Evolutionary conservation across 2,329 filamentous ascomycete genomes (phyloP).

Genomic region (Teratosphaeria destructans): DNA sequence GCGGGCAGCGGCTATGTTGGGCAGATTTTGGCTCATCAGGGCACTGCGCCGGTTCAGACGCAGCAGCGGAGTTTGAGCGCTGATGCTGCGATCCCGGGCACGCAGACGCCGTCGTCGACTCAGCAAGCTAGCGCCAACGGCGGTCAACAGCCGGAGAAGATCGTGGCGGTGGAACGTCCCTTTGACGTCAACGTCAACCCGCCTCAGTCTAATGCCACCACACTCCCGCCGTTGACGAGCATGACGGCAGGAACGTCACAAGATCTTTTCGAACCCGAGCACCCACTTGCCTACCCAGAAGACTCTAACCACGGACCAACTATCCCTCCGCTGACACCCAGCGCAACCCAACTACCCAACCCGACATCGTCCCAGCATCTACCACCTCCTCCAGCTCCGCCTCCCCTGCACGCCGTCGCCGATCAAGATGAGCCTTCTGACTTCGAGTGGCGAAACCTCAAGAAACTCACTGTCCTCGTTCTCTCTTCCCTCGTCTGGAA

Average conservation of each 20-base stretch:
- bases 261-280: slow-evolving; percentile 31
- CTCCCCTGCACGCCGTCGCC: not conserved
- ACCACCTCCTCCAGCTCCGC: not conserved
- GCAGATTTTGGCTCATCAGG: not conserved
- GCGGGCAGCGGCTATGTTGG: slow-evolving; percentile 52
- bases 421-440: slow-evolving; percentile 53
- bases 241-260: not conserved
- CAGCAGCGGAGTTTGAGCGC: slow-evolving; percentile 17
- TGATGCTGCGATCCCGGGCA: slow-evolving; percentile 11
- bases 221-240: slow-evolving; percentile 27
- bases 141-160: not conserved
- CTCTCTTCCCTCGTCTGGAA: slow-evolving; percentile 84
- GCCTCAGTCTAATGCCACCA: slow-evolving; percentile 27
- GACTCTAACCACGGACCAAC: slow-evolving; percentile 35
- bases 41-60: not conserved
- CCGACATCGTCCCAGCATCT: not conserved
- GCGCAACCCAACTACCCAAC: slow-evolving; percentile 14
- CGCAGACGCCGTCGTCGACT: not conserved
- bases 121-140: not conserved
- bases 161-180: slow-evolving; percentile 2
- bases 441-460: slow-evolving; percentile 71
- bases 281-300: slow-evolving; percentile 30
- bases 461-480: slow-evolving; percentile 85
- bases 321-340: slow-evolving; percentile 13
- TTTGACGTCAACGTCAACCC: slow-evolving; percentile 3